phyloP scores from a whole-genome alignment of 805 yeast species.

The Ogataea pilisensis region DNA sequence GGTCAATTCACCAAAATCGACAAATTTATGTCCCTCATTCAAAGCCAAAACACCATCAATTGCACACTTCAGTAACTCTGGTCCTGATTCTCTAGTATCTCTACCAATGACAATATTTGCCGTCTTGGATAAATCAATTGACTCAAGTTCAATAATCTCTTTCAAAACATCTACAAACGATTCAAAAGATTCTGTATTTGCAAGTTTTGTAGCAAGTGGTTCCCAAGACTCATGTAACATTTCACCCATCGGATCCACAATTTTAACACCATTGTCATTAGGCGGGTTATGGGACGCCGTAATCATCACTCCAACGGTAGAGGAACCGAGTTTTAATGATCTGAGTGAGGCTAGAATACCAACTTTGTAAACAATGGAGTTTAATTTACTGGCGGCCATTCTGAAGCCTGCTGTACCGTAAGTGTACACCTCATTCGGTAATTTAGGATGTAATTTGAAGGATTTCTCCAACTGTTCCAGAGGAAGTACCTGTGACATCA shows the following conservation, averaged over 20 bases:
- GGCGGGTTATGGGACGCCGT: conserved; percentile 97
- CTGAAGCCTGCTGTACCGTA: conserved; percentile 99
- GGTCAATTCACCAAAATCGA: conserved; percentile 69
- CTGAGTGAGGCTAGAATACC: conserved; percentile 81
- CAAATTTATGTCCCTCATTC: conserved; percentile 41
- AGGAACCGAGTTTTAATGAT: conserved; percentile 64
- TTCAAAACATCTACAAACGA: conserved; percentile 39
- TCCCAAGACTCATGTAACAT: conserved; percentile 90
- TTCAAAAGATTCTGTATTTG: conserved; percentile 56
- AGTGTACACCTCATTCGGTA: conserved; percentile 40
- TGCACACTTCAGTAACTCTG: conserved; percentile 52
- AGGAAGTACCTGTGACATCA: no score
- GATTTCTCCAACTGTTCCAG: conserved; percentile 9
- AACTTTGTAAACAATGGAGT: conserved; percentile 77
- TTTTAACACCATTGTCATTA: conserved; percentile 82
- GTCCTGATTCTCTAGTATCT: conserved; percentile 87
- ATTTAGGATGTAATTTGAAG: conserved; percentile 39
- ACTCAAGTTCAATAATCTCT: conserved; percentile 35
- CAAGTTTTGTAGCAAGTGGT: conserved; percentile 68
- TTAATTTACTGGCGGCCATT: conserved; percentile 61
- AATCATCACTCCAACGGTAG: conserved; percentile 90
- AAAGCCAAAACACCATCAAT: conserved; percentile 55
- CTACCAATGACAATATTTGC: conserved; percentile 66
- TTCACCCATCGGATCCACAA: conserved; percentile 91
- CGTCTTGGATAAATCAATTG: conserved; percentile 40